A percentile compares a stretch with the other conserved stretches of the same genome.
These are phyloP conservation scores for Aaosphaeria pasadenensis DNA, from an alignment of 2,329 filamentous ascomycete genomes.

Conservation along the genomic window DNA sequence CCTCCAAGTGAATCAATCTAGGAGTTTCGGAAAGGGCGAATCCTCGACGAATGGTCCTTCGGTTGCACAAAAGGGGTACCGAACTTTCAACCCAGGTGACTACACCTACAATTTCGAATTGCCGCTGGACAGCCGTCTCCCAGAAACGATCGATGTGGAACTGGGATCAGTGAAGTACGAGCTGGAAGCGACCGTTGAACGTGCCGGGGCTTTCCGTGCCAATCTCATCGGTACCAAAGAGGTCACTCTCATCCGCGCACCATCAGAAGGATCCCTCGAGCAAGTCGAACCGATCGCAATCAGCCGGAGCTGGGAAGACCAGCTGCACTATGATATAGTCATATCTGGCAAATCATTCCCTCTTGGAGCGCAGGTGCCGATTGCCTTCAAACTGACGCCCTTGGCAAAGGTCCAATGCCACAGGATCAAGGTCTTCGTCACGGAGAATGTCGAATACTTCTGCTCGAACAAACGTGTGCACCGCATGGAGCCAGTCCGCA, in stretches of 20 bases:
- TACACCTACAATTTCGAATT: constrained; percentile 79
- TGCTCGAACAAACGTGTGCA: constrained; percentile 83
- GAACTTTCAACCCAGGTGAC: constrained; percentile 75
- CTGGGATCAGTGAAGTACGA: constrained; percentile 87
- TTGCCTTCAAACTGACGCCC: constrained; percentile 90
- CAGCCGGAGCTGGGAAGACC: constrained; percentile 90
- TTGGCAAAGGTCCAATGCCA: constrained; percentile 92
- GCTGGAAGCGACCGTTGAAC: constrained; percentile 78
- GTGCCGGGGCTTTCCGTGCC: constrained; percentile 84
- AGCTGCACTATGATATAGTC: constrained; percentile 92
- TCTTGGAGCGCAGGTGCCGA: constrained; percentile 81
- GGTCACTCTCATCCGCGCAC: constrained; percentile 78
- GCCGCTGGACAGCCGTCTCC: constrained; percentile 72
- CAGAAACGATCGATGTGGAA: constrained; percentile 83
- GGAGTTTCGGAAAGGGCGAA: constrained; percentile 82
- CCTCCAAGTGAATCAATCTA: constrained; percentile 74
- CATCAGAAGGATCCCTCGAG: constrained; percentile 83
- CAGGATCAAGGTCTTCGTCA: constrained; percentile 86
- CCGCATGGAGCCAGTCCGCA: constrained; percentile 77
- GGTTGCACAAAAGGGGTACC: constrained; percentile 76
- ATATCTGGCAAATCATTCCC: constrained; percentile 96
- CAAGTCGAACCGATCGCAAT: constrained; percentile 93
- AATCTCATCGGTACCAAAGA: constrained; percentile 82
- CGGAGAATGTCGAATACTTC: constrained; percentile 88
- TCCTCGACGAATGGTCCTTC: constrained; percentile 52